Conservation (phyloP, 108 stramenopile species). For the Skeletonema grethae region DNA sequence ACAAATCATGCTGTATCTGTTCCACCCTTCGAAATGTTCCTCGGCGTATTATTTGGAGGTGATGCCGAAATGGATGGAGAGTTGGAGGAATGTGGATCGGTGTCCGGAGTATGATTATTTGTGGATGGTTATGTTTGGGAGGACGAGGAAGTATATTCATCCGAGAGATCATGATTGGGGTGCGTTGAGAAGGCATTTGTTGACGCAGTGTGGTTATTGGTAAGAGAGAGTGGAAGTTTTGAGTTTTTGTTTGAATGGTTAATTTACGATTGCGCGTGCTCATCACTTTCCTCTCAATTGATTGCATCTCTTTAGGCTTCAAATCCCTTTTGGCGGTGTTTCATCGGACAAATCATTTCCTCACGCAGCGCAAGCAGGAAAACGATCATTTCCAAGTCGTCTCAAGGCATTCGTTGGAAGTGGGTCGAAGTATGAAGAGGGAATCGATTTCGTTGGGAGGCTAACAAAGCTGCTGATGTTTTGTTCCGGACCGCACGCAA, state of each 20-base stretch:
- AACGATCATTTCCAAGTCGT: conserved; percentile 63
- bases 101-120: conserved; percentile 88
- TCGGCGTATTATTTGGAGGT: conserved; percentile 63
- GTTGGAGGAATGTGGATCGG: conserved; percentile 84
- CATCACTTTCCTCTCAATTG: neutral
- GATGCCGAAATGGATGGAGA: conserved; percentile 73
- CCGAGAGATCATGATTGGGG: conserved; percentile 69
- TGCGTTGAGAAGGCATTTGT: conserved; percentile 65
- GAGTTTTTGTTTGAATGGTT: too few species aligned
- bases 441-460: conserved; percentile 84
- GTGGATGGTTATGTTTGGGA: conserved; percentile 83
- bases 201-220: conserved; percentile 82
- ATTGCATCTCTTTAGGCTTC: conserved; percentile 36
- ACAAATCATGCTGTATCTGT: conserved; percentile 74
- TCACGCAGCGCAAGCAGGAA: conserved; percentile 55
- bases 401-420: conserved; percentile 77
- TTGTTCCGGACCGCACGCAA: conserved; percentile 53
- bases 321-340: conserved; percentile 79
- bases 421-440: conserved; percentile 77
- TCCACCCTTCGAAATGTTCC: conserved; percentile 80
- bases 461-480: conserved; percentile 79
- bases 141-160: conserved; percentile 79
- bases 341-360: conserved; percentile 79
- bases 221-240: conserved; percentile 5
- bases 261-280: neutral